phyloP scores from a whole-genome alignment of 2,329 filamentous ascomycete genomes.

The Hymenoscyphus occultus region DNA sequence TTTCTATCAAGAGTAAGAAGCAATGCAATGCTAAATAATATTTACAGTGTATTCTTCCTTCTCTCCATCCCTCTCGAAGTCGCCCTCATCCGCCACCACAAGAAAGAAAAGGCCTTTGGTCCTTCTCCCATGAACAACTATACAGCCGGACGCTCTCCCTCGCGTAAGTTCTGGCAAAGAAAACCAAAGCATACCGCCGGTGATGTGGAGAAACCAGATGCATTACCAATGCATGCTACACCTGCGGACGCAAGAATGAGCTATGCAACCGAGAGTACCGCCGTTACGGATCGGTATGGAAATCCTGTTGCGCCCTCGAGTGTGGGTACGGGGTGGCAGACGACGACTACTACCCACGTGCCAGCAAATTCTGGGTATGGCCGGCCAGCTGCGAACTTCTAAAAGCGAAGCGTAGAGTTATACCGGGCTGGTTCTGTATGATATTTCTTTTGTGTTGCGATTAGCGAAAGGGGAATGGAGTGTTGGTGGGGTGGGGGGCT shows the following conservation, averaged over 20 bases:
- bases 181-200: slow-evolving; percentile 19
- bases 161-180: slow-evolving; percentile 37
- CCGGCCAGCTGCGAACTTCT: not conserved
- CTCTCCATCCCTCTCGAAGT: slow-evolving; percentile 68
- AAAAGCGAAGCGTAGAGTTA: not conserved
- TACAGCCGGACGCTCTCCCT: slow-evolving; percentile 52
- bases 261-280: slow-evolving; percentile 32
- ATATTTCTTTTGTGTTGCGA: too few species aligned
- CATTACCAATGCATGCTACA: slow-evolving; percentile 40
- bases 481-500: too few species aligned
- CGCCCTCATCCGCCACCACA: slow-evolving; percentile 65
- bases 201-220: slow-evolving; percentile 32
- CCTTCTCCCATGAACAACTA: slow-evolving; percentile 66
- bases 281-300: slow-evolving; percentile 17
- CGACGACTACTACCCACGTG: not conserved
- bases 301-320: not conserved
- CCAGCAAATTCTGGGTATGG: not conserved
- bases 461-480: too few species aligned
- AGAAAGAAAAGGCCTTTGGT: slow-evolving; percentile 70
- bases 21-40: slow-evolving; percentile 6
- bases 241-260: slow-evolving; percentile 37
- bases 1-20: not conserved
- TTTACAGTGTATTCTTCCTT: slow-evolving; percentile 66
- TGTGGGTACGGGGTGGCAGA: not conserved
- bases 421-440: too few species aligned